Evolutionary conservation across 2,329 filamentous ascomycete genomes (phyloP).

Genomic region (Exophiala alcalophila): DNA sequence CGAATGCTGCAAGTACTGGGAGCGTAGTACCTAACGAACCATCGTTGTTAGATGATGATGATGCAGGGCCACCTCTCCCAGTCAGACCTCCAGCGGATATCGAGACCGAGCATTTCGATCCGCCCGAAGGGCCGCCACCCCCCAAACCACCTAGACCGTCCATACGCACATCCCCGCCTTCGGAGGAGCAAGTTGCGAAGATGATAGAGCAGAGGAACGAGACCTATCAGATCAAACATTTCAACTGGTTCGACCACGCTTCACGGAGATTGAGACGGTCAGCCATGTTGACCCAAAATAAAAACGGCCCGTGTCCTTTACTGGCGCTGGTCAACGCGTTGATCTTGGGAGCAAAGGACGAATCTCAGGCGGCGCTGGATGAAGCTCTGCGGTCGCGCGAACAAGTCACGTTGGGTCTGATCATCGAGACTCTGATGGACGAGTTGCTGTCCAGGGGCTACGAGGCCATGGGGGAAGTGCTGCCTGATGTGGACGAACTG

Average conservation of each 20-base stretch:
- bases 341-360: conserved; percentile 72
- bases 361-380: conserved; percentile 66
- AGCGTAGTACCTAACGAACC: conserved; percentile 12
- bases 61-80: conserved; percentile 20
- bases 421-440: conserved; percentile 88
- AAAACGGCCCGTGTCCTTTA: conserved; percentile 90
- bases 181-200: conserved; percentile 35
- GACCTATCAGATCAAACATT: conserved; percentile 89
- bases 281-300: conserved; percentile 86
- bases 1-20: conserved; percentile 9
- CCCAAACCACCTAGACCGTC: conserved; percentile 22
- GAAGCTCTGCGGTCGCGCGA: conserved; percentile 76
- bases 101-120: conserved; percentile 18
- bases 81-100: conserved; percentile 10
- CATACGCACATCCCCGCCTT: conserved; percentile 18
- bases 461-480: conserved; percentile 51
- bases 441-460: conserved; percentile 79
- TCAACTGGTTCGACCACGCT: conserved; percentile 74
- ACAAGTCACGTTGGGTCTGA: conserved; percentile 78
- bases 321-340: conserved; percentile 91
- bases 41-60: conserved; percentile 27
- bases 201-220: conserved; percentile 57
- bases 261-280: conserved; percentile 67
- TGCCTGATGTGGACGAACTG: conserved; percentile 85
- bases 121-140: conserved; percentile 18